These are phyloP conservation scores for Schizosaccharomyces cryophilus DNA, from an alignment of 805 yeast genomes.

Conservation along the genomic window DNA sequence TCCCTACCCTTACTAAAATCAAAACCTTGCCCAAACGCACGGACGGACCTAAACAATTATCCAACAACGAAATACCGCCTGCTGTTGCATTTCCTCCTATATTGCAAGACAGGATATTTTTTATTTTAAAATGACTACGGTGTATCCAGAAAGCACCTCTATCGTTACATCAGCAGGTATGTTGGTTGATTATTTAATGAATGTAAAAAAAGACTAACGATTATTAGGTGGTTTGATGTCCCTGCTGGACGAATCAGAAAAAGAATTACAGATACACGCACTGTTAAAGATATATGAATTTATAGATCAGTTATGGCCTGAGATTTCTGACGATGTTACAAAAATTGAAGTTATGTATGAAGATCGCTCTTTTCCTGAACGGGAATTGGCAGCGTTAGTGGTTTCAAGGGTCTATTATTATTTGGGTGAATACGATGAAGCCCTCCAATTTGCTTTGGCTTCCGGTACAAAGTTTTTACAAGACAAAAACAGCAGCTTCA, in stretches of 20 bases:
- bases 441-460: conserved; percentile 67
- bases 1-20: neutral
- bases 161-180: neutral
- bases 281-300: conserved; percentile 52
- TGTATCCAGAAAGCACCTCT: neutral
- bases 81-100: neutral
- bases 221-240: conserved; percentile 47
- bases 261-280: conserved; percentile 57
- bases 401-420: conserved; percentile 73
- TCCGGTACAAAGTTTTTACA: conserved; percentile 65
- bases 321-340: conserved; percentile 69
- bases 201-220: neutral
- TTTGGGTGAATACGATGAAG: conserved; percentile 76
- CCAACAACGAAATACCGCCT: neutral
- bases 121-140: neutral
- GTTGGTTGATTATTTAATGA: neutral
- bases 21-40: neutral
- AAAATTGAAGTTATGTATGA: conserved; percentile 82
- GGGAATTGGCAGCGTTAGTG: conserved; percentile 69
- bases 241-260: conserved; percentile 60
- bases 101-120: neutral
- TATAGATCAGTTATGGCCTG: conserved; percentile 91
- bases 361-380: conserved; percentile 49
- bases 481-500: conserved; percentile 55
- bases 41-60: neutral